Evolutionary conservation across 208 protist genomes (phyloP).

Genomic region (Trypanosoma lewisi): DNA sequence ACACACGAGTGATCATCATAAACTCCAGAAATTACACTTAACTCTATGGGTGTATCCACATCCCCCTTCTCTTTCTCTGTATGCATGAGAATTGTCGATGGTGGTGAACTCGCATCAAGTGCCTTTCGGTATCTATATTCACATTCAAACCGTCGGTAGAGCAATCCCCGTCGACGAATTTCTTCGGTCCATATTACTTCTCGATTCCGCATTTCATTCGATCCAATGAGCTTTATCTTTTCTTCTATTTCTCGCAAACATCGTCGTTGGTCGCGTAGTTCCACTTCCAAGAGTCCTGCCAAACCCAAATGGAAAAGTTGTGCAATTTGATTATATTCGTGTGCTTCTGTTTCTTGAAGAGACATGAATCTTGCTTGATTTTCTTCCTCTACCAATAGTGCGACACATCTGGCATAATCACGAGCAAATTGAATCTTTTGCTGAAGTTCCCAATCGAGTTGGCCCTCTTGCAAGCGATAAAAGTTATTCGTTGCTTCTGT

Average conservation of each 20-base stretch:
- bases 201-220: constrained; percentile 6
- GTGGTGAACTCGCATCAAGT: background rate
- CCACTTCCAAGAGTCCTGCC: constrained; percentile 1
- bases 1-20: constrained; percentile 9
- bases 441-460: constrained; percentile 5
- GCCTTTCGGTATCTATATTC: background rate
- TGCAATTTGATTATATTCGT: constrained; percentile 12
- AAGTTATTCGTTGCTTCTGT: constrained; percentile 17
- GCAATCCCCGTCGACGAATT: background rate
- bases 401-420: background rate
- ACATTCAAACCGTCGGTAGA: constrained; percentile 2
- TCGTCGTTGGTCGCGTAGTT: background rate
- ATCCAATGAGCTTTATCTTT: background rate
- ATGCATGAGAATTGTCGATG: background rate
- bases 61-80: background rate
- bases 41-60: constrained; percentile 2
- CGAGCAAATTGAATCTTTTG: constrained; percentile 4
- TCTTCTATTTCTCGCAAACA: background rate
- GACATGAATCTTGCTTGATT: background rate
- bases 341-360: constrained; percentile 5
- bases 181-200: constrained; percentile 8
- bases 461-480: background rate
- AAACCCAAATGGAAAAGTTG: constrained; percentile 6
- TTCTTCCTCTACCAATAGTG: constrained; percentile 12
- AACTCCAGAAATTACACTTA: constrained; percentile 4